Conservation (phyloP, 192 early-diverging fungal species). For the Linnemannia hyalina region DNA sequence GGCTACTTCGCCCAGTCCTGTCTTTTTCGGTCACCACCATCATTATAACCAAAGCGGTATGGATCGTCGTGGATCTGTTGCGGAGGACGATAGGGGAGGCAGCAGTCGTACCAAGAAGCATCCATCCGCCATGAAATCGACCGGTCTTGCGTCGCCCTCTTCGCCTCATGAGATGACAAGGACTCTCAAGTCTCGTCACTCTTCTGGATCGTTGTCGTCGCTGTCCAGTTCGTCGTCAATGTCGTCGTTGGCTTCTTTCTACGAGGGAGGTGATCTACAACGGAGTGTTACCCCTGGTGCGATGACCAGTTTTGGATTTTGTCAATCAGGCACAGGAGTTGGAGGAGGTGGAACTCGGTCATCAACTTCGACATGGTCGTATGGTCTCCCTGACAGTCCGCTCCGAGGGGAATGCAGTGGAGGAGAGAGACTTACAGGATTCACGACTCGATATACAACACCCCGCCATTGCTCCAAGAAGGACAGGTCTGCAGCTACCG, state of each 20-base stretch:
- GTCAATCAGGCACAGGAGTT: not conserved
- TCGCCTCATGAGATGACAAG: not conserved
- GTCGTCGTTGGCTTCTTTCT: conserved; percentile 14
- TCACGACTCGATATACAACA: not conserved
- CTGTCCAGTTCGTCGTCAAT: conserved; percentile 20
- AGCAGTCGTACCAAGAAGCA: conserved; percentile 1
- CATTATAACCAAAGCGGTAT: not conserved
- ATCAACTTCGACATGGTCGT: conserved; percentile 6
- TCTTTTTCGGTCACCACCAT: conserved; percentile 18
- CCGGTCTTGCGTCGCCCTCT: not conserved
- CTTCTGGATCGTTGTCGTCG: conserved; percentile 10
- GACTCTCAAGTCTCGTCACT: conserved; percentile 11
- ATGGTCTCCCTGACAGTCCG: conserved; percentile 25
- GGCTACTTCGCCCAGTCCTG: conserved; percentile 31
- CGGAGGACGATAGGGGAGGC: not conserved
- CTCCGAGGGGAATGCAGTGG: conserved; percentile 12
- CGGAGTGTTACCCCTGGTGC: not conserved
- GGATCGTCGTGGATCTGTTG: not conserved
- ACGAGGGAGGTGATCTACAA: not conserved
- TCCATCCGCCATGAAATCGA: not conserved
- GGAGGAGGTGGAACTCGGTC: not conserved
- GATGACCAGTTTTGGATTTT: conserved; percentile 11
- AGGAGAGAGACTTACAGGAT: conserved; percentile 9
- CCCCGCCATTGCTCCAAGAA: not conserved
- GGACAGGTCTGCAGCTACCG: not conserved